Evolutionary conservation across 371 early-diverging fungal genomes (phyloP).

Genomic region (Gilbertella persicaria): DNA sequence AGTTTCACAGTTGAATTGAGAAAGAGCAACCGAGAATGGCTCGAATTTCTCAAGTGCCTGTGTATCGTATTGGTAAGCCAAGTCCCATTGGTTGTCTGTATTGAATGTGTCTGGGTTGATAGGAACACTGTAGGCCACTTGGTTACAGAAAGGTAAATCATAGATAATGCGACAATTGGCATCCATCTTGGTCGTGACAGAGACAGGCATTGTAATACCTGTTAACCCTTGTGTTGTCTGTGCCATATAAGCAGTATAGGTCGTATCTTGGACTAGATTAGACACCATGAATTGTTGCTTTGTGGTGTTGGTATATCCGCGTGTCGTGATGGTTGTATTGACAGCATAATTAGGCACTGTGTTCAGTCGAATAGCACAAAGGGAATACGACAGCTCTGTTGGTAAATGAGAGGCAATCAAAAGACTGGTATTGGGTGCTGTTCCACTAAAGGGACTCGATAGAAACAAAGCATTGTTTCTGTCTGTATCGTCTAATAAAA

Average conservation of each 20-base stretch:
- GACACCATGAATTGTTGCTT: slow-evolving; percentile 40
- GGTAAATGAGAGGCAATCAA: slow-evolving; percentile 40
- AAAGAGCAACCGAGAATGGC: slow-evolving; percentile 53
- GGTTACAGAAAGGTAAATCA: slow-evolving; percentile 56
- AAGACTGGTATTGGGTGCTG: slow-evolving; percentile 44
- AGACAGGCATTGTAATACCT: slow-evolving; percentile 38
- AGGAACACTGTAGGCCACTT: slow-evolving; percentile 65
- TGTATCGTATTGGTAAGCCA: slow-evolving; percentile 48
- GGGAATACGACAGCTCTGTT: slow-evolving; percentile 40
- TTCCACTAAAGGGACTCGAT: slow-evolving; percentile 31
- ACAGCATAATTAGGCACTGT: slow-evolving; percentile 29
- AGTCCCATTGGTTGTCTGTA: slow-evolving; percentile 16
- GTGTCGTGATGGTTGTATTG: slow-evolving; percentile 37
- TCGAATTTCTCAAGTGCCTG: slow-evolving; percentile 44
- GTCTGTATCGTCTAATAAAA: slow-evolving; percentile 60
- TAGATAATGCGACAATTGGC: slow-evolving; percentile 59
- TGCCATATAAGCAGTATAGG: slow-evolving; percentile 50
- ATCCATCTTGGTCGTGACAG: slow-evolving; percentile 35
- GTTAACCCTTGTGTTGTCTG: slow-evolving; percentile 32
- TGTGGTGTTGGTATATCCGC: slow-evolving; percentile 23
- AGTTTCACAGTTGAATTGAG: slow-evolving; percentile 60
- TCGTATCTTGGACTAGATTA: slow-evolving; percentile 35
- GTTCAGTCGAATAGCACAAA: slow-evolving; percentile 49
- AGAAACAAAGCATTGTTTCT: slow-evolving; percentile 53
- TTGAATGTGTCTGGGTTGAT: slow-evolving; percentile 13